Evolutionary conservation across 2,329 filamentous ascomycete genomes (phyloP).

Genomic region (Coleophoma cylindrospora): DNA sequence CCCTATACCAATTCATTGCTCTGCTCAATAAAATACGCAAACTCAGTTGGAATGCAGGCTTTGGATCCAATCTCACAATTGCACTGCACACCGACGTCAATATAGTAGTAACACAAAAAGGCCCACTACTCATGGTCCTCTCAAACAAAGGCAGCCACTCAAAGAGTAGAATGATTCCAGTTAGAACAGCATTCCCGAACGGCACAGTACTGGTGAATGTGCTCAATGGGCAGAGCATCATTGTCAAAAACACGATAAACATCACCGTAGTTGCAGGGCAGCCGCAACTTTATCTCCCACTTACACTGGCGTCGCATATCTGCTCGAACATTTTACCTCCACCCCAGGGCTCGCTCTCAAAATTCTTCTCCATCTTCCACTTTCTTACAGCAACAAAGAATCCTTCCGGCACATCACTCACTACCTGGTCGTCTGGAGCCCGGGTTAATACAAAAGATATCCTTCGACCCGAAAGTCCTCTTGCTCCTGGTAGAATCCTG

Average conservation of each 20-base stretch:
- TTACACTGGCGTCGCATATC: constrained; percentile 2
- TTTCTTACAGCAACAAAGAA: background rate
- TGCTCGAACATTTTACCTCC: constrained; percentile 5
- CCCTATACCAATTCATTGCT: constrained; percentile 9
- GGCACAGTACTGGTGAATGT: constrained; percentile 10
- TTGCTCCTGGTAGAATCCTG: background rate
- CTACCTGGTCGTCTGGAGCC: background rate
- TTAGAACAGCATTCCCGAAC: constrained; percentile 4
- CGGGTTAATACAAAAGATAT: background rate
- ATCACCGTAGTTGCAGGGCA: constrained; percentile 4
- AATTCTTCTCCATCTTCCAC: constrained; percentile 1
- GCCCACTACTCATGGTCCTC: constrained; percentile 10
- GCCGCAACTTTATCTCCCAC: constrained; percentile 8
- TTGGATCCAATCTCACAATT: constrained; percentile 8
- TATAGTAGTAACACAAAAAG: constrained; percentile 5
- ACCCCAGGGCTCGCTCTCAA: background rate
- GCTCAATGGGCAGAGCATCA: constrained; percentile 9
- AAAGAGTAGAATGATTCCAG: constrained; percentile 1
- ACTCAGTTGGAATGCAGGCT: constrained; percentile 10
- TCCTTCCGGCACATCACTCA: background rate
- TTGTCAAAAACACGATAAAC: constrained; percentile 4
- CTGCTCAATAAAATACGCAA: constrained; percentile 7
- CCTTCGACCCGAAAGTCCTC: background rate
- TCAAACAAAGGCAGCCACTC: constrained; percentile 8
- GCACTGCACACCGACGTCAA: constrained; percentile 4